A percentile compares a stretch with the other conserved stretches of the same genome.
phyloP scores from a whole-genome alignment of 1,139 yeast genomes.

The Tardiomyces blankii region DNA sequence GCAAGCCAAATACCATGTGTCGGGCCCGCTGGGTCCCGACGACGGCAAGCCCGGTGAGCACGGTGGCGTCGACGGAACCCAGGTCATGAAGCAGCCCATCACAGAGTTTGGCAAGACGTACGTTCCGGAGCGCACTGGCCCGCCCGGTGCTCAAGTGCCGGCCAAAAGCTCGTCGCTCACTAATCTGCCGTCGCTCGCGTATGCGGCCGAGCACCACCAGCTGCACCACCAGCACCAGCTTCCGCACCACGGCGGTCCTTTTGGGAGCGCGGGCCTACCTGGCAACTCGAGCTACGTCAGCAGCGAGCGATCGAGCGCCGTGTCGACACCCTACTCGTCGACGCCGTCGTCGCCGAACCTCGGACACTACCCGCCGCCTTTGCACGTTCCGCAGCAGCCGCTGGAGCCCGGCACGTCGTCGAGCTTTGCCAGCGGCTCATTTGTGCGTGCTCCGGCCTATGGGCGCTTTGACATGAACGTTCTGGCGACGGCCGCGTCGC shows the following conservation, averaged over 20 bases:
- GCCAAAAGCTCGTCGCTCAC: not conserved
- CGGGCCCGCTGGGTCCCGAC: not conserved
- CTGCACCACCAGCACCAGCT: not conserved
- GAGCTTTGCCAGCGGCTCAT: conserved; percentile 6
- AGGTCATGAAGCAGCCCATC: not conserved
- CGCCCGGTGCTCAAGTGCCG: not conserved
- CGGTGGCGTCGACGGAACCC: not conserved
- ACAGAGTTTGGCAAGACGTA: not conserved
- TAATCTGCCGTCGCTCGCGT: not conserved
- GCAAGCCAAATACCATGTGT: not conserved
- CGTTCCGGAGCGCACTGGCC: not conserved
- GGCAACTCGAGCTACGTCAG: not conserved
- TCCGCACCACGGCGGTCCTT: not conserved
- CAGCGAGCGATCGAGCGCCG: conserved; percentile 1
- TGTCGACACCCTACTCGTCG: conserved; percentile 11
- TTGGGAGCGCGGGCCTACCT: not conserved
- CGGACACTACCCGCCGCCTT: conserved; percentile 4
- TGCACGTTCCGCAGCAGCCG: conserved; percentile 3
- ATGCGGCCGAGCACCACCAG: not conserved
- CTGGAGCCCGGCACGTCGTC: conserved; percentile 2
- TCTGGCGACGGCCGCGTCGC: conserved; percentile 73
- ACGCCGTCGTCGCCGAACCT: conserved; percentile 14
- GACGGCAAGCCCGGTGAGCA: not conserved
- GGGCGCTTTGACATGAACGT: conserved; percentile 52
- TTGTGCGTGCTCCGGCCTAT: conserved; percentile 17